phyloP scores from a whole-genome alignment of 2,329 filamentous ascomycete genomes.

The Penicillium sp. region DNA sequence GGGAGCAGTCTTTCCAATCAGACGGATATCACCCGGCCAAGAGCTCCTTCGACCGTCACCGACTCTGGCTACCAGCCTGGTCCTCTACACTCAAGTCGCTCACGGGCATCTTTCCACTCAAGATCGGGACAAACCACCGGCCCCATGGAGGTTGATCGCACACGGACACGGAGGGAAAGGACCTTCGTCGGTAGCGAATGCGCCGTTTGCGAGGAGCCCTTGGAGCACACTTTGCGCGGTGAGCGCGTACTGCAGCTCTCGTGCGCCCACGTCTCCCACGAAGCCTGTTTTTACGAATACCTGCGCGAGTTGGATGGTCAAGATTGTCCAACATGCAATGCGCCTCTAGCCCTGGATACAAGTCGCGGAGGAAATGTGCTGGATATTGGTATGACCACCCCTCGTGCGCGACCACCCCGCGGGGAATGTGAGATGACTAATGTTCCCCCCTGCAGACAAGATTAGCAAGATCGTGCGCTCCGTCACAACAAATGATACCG shows the following conservation, averaged over 20 bases:
- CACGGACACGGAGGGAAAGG: slow-evolving; percentile 78
- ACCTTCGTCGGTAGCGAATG: slow-evolving; percentile 96
- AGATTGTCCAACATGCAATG: slow-evolving; percentile 91
- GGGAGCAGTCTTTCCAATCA: slow-evolving; percentile 31
- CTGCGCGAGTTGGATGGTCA: slow-evolving; percentile 93
- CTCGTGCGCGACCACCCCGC: background rate
- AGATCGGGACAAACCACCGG: slow-evolving; percentile 56
- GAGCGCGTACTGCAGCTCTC: slow-evolving; percentile 95
- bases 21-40: slow-evolving; percentile 25
- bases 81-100: slow-evolving; percentile 31
- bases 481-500: slow-evolving; percentile 67
- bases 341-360: slow-evolving; percentile 86
- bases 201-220: slow-evolving; percentile 91
- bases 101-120: slow-evolving; percentile 39
- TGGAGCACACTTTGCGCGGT: slow-evolving; percentile 91
- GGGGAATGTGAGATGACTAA: slow-evolving; percentile 4
- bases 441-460: slow-evolving; percentile 66
- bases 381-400: slow-evolving; percentile 70
- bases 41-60: slow-evolving; percentile 28
- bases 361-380: slow-evolving; percentile 90
- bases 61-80: slow-evolving; percentile 17
- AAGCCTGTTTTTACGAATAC: slow-evolving; percentile 98
- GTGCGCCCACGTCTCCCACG: slow-evolving; percentile 94
- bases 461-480: slow-evolving; percentile 90
- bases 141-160: slow-evolving; percentile 73